A percentile compares a stretch with the other conserved stretches of the same genome.
Conservation (phyloP, 2,329 filamentous ascomycete genomes). For the Epichloe amarillans region DNA sequence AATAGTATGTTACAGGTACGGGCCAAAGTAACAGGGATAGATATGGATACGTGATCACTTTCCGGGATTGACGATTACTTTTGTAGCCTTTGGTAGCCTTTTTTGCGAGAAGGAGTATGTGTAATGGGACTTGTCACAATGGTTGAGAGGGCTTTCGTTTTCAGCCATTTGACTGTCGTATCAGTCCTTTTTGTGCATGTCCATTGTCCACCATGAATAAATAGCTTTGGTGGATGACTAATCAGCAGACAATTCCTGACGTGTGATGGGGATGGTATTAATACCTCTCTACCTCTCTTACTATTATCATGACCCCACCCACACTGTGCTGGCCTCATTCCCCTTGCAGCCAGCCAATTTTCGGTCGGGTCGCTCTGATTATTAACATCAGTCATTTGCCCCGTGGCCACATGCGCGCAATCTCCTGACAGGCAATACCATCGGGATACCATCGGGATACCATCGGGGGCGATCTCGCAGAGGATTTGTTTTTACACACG, state of each 20-base stretch:
- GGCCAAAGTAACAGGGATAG: background rate
- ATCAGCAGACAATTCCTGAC: too few species aligned
- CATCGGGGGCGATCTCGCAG: background rate
- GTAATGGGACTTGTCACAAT: too few species aligned
- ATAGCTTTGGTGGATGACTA: too few species aligned
- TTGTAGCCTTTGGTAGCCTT: background rate
- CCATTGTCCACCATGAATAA: too few species aligned
- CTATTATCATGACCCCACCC: background rate
- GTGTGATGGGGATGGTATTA: too few species aligned
- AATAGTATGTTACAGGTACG: background rate
- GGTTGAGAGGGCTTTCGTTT: too few species aligned
- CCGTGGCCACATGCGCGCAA: background rate
- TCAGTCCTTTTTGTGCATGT: too few species aligned
- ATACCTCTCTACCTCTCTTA: background rate
- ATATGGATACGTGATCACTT: background rate
- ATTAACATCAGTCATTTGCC: background rate
- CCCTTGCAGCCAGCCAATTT: conserved; percentile 1
- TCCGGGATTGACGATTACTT: background rate
- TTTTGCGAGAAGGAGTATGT: background rate
- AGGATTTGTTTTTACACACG: too few species aligned
- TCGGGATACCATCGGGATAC: too few species aligned
- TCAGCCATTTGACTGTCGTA: too few species aligned
- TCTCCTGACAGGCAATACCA: background rate
- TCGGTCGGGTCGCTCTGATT: background rate
- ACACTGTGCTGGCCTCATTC: conserved; percentile 1